phyloP scores from a whole-genome alignment of 148 eudicot genomes.

The Vaccinium darrowii region DNA sequence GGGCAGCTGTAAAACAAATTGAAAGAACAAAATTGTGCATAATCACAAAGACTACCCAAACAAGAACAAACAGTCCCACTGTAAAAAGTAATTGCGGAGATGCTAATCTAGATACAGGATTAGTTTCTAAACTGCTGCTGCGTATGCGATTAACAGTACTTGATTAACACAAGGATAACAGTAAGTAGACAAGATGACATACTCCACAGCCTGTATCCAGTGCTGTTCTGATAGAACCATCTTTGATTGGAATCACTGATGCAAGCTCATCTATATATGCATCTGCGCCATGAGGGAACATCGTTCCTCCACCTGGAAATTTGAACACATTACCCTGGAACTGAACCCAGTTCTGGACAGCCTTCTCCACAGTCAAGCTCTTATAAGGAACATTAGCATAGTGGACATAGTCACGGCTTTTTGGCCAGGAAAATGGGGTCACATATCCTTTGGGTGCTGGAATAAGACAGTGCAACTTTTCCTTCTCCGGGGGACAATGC shows the following conservation, averaged over 20 bases:
- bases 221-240: conserved; percentile 41
- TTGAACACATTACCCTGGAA: conserved; percentile 33
- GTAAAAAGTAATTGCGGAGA: no score
- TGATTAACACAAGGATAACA: no score
- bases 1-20: no score
- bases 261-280: conserved; percentile 38
- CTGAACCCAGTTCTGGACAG: conserved; percentile 36
- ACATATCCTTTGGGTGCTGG: conserved; percentile 42
- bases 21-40: no score
- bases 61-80: no score
- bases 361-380: conserved; percentile 41
- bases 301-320: conserved; percentile 42
- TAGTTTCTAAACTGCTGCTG: no score
- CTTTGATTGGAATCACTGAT: conserved; percentile 31
- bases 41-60: no score
- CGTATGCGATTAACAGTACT: no score
- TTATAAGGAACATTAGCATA: conserved; percentile 40
- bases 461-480: conserved; percentile 39
- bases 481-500: conserved; percentile 38
- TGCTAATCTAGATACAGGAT: no score
- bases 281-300: conserved; percentile 38
- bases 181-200: conserved; percentile 2
- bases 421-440: conserved; percentile 40
- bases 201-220: conserved; percentile 46
- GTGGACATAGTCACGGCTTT: conserved; percentile 35